Base-by-base conservation (phyloP, 257 asterid genomes). In the Nyctanthes arbortristis region DNA sequence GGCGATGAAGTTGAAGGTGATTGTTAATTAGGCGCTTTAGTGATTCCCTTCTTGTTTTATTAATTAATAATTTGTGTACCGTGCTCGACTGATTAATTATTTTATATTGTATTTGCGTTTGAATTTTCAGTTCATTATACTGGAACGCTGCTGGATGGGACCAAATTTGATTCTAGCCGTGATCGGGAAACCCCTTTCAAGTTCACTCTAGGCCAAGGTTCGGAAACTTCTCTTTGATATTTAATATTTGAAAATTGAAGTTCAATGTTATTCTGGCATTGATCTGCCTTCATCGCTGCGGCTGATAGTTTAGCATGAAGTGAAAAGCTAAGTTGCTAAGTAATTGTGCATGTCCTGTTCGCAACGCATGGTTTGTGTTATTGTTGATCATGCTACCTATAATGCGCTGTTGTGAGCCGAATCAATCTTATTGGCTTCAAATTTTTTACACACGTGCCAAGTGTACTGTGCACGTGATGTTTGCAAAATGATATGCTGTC, bases 121-220 rank as follows among this genome's bases (percentile, higher is more conserved):
- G 24, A 5, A n/a, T 8, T 63, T 29, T 45, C 76, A 85, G 91
- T 85, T 61, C 89, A 85, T 66, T 83, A 83, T 18, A 81, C 83
- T 5, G 89, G 91, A 14, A 83, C 87, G 14, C 57, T 85, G 76
- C 78, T 85, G 14, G 89, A 85, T 66, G 89, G 87, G 1, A 85
- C 89, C 12, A 71, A 85, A 67, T 85, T 85, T 61, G 91, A 85
- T 64, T 85, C 91, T 0, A 85, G 89, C 59, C 86, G 84, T 27
- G 87, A 85, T 61, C 70, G n/a, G n/a, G n/a, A n/a, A 80, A 63
- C 79, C 33, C 88, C 91, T 13, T 83, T 85, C 68, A 79, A 67
- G 65, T 85, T 85, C 80, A 79, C 83, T 37, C 83, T 85, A 11
- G 88, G 87, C 61, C 91, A 85, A 83, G 91, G 91, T 83, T 1